phyloP scores from a whole-genome alignment of 1,284 basidiomycete species.

The Puccinia horiana region DNA sequence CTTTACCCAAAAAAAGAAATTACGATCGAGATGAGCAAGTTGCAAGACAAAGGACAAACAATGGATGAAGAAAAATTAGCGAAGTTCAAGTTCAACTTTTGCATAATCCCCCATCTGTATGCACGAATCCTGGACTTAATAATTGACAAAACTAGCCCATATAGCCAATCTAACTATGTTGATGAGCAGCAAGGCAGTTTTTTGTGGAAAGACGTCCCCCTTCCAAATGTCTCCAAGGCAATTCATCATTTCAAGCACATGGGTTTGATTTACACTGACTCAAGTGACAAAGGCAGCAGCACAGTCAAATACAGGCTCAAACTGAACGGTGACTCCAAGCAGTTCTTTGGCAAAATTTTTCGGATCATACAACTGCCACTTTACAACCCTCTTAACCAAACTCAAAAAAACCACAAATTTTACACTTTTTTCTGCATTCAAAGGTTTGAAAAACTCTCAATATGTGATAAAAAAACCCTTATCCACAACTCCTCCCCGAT shows the following conservation, averaged over 20 bases:
- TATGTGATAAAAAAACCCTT: conserved; percentile 19
- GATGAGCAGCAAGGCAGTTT: conserved; percentile 8
- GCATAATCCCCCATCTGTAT: conserved; percentile 25
- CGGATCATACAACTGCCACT: conserved; percentile 18
- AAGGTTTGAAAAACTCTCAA: not conserved
- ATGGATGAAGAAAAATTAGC: not conserved
- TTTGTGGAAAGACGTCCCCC: conserved; percentile 1
- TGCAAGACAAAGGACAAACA: not conserved
- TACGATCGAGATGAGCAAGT: conserved; percentile 4
- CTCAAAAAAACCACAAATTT: conserved; percentile 7
- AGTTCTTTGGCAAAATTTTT: conserved; percentile 30
- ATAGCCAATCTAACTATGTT: not conserved
- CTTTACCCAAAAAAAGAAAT: conserved; percentile 33
- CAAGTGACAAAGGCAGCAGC: conserved; percentile 17
- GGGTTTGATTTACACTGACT: conserved; percentile 23
- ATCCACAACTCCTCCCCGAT: conserved; percentile 2
- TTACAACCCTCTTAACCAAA: not conserved
- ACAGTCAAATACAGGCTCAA: conserved; percentile 7
- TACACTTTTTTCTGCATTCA: conserved; percentile 26
- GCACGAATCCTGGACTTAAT: conserved; percentile 1
- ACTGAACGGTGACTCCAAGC: not conserved
- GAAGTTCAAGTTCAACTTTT: conserved; percentile 17
- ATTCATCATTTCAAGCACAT: conserved; percentile 24
- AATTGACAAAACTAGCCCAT: not conserved
- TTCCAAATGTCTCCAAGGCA: conserved; percentile 15